phyloP scores from a whole-genome alignment of 768 basidiomycete genomes.

The Suillus placidus region DNA sequence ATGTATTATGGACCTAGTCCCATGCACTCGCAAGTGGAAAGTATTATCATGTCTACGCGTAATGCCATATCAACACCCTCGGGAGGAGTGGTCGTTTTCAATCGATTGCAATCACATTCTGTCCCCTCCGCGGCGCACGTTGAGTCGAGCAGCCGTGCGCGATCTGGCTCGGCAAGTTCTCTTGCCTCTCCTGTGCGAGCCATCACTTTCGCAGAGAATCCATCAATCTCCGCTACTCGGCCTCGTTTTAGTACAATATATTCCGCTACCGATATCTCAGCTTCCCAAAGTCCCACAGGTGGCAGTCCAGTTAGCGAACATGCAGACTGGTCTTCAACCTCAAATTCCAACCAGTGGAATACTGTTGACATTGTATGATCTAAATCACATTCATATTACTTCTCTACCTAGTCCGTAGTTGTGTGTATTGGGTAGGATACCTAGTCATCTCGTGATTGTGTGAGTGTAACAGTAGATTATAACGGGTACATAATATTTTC shows the following conservation, averaged over 20 bases:
- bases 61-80: not conserved
- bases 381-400: not conserved
- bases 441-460: too few species aligned
- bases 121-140: not conserved
- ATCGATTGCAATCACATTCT: not conserved
- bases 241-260: slow-evolving; percentile 9
- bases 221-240: not conserved
- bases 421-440: not conserved
- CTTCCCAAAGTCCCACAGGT: not conserved
- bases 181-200: not conserved
- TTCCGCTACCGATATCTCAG: not conserved
- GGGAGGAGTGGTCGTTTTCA: not conserved
- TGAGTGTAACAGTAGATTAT: too few species aligned
- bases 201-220: not conserved
- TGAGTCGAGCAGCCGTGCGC: not conserved
- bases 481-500: too few species aligned
- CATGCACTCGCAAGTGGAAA: not conserved
- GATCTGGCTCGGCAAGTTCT: slow-evolving; percentile 7
- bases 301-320: not conserved
- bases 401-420: not conserved
- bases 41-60: not conserved
- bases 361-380: not conserved
- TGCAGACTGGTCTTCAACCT: not conserved
- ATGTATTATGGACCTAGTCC: not conserved
- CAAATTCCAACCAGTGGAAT: not conserved